Evolutionary conservation across 139 green algal genomes (phyloP), one percentile per base, ranked within the genome.

Genomic region (Chloropicon primus): DNA sequence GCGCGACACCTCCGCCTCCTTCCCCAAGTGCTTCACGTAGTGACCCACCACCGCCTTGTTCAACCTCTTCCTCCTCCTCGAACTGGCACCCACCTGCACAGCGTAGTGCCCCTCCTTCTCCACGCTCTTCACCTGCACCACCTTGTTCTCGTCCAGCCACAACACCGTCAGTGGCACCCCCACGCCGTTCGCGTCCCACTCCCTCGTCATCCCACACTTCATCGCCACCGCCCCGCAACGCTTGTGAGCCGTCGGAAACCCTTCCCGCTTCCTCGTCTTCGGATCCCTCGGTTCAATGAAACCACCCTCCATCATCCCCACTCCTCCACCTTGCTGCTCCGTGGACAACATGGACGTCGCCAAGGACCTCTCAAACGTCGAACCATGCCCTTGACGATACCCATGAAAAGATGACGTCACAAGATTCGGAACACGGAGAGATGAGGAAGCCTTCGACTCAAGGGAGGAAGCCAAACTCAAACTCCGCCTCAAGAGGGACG

Each of bases 101-200:
- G 90, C 86, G 0, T 74, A 87, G 82, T 93, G 93, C 1, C 92
- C 92, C 28, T 98, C 87, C 53, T 78, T 80, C 2, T 90, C 82
- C 0, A 76, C 71, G 1, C 82, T 90, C 80, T 94, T 96, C 28
- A 93, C 77, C 54, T 93, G 90, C 26, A 93, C 86, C 2, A 98
- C 94, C 89, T 97, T 87, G 85, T 93, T 97, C 53, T 96, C 88
- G 77, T 99, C 95, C 0, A 99, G 78, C 92, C 93, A 98, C 1
- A 99, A 84, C 21, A 99, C 90, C 0, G 95, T 99, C 22, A 99
- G 81, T 22, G 96, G 93, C 2, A 97, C 79, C 0, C 90, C 80
- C 21, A 83, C 84, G 2, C 93, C 93, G 80, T 91, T 91, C 78
- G 93, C 83, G 80, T 98, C 93, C 96, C 96, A 99, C 72, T 92